Base-by-base conservation (phyloP, 768 basidiomycete species). In the Mycena floridula region DNA sequence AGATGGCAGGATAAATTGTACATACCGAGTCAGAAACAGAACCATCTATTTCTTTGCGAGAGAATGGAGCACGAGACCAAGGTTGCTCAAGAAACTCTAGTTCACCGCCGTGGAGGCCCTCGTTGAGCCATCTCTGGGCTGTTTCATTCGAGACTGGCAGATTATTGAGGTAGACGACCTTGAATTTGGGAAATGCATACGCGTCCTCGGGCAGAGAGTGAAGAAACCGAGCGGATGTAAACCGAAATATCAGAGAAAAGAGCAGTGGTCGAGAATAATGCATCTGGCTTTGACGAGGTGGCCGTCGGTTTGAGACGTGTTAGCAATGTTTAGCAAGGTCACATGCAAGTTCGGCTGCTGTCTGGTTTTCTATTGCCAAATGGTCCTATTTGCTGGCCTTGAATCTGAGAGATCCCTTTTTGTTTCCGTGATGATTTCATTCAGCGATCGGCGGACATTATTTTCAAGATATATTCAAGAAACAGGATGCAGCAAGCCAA, bases 141-240 rank as follows among this genome's bases (percentile, higher is more conserved):
- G 86, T 88, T 39, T 83, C 68, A 53, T 84, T 82, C 21, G 72
- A 62, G 50, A 92, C 65, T 22, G 89, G 89, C n/a, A 81, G 75
- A 46, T 76, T 75, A 58, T 88, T 86, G 57, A 92, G 76, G 62
- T 88, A 92, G 30, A 80, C 66, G 48, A 92, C 82, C 32, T 78
- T 74, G 59, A 79, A 85, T 59, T 92, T 92, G 51, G 89, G 90
- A 58, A 83, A 89, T 0, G 89, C 82, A 60, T 80, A 76, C 13
- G 80, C 69, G 54, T 92, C 89, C 54, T 90, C 85, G 23, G 89
- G 88, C 37, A 89, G 72, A 7, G 83, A 79, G 57, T 88, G 81
- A 23, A 82, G 59, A n/a, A 79, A 51, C 42, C 72, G 69, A 30
- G 74, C 63, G 32, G 63, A 57, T 41, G 61, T 54, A 51, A 56